Conservation (phyloP, 371 early-diverging fungal genomes). For the Smittium culicis region DNA sequence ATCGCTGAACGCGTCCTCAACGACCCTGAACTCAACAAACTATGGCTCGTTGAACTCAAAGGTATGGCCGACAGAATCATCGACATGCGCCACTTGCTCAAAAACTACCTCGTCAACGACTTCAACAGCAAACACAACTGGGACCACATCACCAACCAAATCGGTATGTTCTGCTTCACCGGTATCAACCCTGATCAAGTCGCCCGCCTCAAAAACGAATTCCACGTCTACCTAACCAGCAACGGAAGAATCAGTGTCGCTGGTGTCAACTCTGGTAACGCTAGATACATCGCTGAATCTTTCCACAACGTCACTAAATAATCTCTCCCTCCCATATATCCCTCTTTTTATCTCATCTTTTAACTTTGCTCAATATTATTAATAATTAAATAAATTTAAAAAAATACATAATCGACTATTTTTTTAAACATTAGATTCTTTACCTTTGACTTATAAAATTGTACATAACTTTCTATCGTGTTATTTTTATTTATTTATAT, state of each 20-base stretch:
- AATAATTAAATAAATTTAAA: too few species aligned
- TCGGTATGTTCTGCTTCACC: conserved; percentile 98
- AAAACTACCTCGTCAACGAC: conserved; percentile 63
- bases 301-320: conserved; percentile 88
- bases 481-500: too few species aligned
- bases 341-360: too few species aligned
- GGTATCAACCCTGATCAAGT: conserved; percentile 87
- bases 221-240: conserved; percentile 86
- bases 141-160: conserved; percentile 94
- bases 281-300: conserved; percentile 88
- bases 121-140: conserved; percentile 66
- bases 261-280: conserved; percentile 83
- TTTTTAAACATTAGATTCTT: too few species aligned
- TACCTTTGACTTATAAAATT: too few species aligned
- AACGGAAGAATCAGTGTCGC: conserved; percentile 97
- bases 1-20: conserved; percentile 81
- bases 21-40: conserved; percentile 52
- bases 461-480: too few species aligned
- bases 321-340: not conserved
- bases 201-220: conserved; percentile 66
- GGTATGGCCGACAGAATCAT: conserved; percentile 96
- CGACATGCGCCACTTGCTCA: conserved; percentile 72
- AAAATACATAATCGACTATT: too few species aligned
- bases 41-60: conserved; percentile 91
- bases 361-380: too few species aligned